Base-by-base conservation (phyloP, 805 yeast species). In the Scheffersomyces coipomensis region DNA sequence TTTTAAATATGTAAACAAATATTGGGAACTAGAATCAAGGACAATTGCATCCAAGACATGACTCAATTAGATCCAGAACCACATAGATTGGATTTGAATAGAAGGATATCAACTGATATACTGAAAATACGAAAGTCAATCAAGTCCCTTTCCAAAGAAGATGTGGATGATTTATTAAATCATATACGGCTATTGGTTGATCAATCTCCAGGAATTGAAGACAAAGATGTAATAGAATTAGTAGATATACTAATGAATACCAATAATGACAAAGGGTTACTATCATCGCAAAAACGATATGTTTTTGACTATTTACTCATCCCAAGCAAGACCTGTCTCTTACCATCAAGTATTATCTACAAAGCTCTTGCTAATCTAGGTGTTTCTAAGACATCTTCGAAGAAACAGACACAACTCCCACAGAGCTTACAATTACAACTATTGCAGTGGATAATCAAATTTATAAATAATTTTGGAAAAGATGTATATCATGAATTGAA, bases 361-460 rank as follows among this genome's bases (percentile, higher is more conserved):
- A 37, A 34, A 17, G 39, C 44, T 3, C 16, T 48, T 7, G 37
- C 45, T 13, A 22, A 42, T 6, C 22, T 48, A 4, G 52, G 52
- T 17, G 39, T 23, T 23, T 5, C 5, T 27, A 5, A 5, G 7
- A 18, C 7, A 10, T 13, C 8, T 27, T 13, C 6, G 5, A 27
- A 27, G 18, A 27, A 12, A 24, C 49, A 40, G 32, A 51, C 40
- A 32, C 39, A 29, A 19, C 30, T 55, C 3, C 30, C 52, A 3
- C 34, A 27, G 13, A 30, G 35, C 9, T 16, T 57, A 9, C 65
- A 60, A 35, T 33, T 42, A 7, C 29, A 31, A 15, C 33, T 60
- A 6, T 44, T 57, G 13, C 52, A 53, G 26, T 60, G 65, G 65
- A 29, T 56, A 5, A 33, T 52, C 8, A 41, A 47, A 4, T 45